phyloP scores from a whole-genome alignment of 73 alveolate species.

The Paramecium sonneborni region DNA sequence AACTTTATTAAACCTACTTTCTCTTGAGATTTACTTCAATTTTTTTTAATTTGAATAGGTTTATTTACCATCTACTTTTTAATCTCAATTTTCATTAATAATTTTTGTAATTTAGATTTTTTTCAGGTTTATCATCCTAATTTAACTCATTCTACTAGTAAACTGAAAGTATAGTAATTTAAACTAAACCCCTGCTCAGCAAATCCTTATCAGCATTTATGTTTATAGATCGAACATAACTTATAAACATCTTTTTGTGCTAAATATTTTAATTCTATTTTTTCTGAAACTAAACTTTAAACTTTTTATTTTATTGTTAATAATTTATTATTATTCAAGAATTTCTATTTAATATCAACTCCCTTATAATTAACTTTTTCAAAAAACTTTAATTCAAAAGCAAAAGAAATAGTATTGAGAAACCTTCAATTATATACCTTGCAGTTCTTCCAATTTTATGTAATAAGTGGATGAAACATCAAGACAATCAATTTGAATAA shows the following conservation, averaged over 20 bases:
- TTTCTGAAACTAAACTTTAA: constrained; percentile 84
- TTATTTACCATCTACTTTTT: constrained; percentile 66
- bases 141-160: constrained; percentile 57
- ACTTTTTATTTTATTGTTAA: constrained; percentile 84
- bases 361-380: constrained; percentile 76
- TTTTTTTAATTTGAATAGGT: constrained; percentile 6
- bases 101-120: constrained; percentile 73
- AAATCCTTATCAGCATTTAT: constrained; percentile 87
- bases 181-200: constrained; percentile 90
- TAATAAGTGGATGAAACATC: constrained; percentile 81
- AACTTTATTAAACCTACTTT: constrained; percentile 14
- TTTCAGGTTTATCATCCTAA: constrained; percentile 68
- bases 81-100: constrained; percentile 73
- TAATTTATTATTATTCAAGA: constrained; percentile 80
- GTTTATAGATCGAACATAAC: constrained; percentile 84
- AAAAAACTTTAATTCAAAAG: constrained; percentile 80
- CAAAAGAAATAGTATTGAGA: constrained; percentile 85
- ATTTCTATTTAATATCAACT: constrained; percentile 81
- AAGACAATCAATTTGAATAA: constrained; percentile 86
- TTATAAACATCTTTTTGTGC: constrained; percentile 94
- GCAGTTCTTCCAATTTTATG: constrained; percentile 97
- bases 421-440: constrained; percentile 94
- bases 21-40: constrained; percentile 38
- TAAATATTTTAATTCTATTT: constrained; percentile 82
- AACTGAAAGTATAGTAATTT: constrained; percentile 83